These are phyloP conservation scores for Gastrolobium bilobum DNA, from an alignment of 306 rosid species.

Conservation along the genomic window DNA sequence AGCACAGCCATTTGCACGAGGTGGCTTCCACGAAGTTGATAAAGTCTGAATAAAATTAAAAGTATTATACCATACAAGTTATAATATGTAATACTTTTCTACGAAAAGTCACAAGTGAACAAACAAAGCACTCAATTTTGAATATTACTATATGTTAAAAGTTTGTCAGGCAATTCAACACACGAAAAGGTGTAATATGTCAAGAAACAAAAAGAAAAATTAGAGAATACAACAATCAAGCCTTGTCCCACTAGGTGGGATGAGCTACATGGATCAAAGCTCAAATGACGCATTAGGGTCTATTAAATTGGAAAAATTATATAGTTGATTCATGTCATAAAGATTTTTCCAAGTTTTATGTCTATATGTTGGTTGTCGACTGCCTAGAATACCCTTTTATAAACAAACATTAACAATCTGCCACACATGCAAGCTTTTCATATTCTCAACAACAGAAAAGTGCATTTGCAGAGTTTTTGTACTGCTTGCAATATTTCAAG, in stretches of 20 bases:
- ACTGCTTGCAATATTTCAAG: constrained; percentile 24
- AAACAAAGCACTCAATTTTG: constrained; percentile 35
- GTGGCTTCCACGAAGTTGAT: constrained; percentile 74
- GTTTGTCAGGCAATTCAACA: constrained; percentile 14
- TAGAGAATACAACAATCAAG: constrained; percentile 31
- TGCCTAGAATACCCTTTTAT: not conserved
- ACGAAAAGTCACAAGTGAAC: constrained; percentile 6
- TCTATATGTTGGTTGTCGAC: not conserved
- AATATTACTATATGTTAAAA: constrained; percentile 29
- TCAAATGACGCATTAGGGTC: constrained; percentile 1
- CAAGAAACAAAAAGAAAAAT: constrained; percentile 19
- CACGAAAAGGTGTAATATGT: constrained; percentile 24
- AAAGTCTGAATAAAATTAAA: constrained; percentile 73
- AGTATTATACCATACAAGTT: constrained; percentile 22
- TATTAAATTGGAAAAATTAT: constrained; percentile 14
- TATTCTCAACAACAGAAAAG: not conserved
- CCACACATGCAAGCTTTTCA: not conserved
- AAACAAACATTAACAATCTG: not conserved
- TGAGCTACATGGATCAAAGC: constrained; percentile 19
- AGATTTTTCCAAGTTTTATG: not conserved
- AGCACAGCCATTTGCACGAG: constrained; percentile 67
- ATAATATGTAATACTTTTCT: not conserved
- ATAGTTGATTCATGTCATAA: not conserved
- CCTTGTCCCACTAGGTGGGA: constrained; percentile 1
- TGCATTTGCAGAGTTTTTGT: not conserved